Conservation (phyloP, 73 alveolate genomes). For the Tetrahymena borealis region DNA sequence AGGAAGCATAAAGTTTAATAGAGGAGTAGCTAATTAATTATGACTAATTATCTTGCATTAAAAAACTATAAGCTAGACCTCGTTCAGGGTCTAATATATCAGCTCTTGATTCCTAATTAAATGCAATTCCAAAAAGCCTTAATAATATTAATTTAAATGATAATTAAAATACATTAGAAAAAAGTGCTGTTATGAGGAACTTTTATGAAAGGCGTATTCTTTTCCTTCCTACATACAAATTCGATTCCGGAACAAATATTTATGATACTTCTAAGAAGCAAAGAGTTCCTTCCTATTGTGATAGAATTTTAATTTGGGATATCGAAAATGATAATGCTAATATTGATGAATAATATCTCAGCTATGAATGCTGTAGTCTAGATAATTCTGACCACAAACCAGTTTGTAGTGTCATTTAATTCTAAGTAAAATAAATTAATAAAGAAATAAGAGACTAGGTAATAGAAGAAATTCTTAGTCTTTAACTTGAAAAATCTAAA, state of each 20-base stretch:
- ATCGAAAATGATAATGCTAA: neutral
- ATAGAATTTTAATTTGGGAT: constrained; percentile 62
- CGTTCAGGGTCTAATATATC: neutral
- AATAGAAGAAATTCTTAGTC: neutral
- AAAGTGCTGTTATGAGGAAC: constrained; percentile 73
- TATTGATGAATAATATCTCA: neutral
- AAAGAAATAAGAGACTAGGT: neutral
- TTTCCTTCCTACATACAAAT: constrained; percentile 93
- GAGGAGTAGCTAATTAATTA: neutral
- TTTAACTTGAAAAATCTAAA: neutral
- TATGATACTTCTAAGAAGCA: constrained; percentile 76
- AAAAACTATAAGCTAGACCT: neutral
- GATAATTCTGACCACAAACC: neutral
- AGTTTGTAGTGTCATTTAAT: neutral
- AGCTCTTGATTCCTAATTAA: neutral
- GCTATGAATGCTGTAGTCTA: neutral
- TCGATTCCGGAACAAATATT: constrained; percentile 49
- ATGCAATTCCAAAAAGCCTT: constrained; percentile 32
- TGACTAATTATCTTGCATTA: neutral
- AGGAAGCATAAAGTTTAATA: neutral
- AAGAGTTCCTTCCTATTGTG: constrained; percentile 94
- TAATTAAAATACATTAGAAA: constrained; percentile 60
- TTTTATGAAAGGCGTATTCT: constrained; percentile 70
- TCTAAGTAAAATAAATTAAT: neutral
- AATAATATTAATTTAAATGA: constrained; percentile 43